Evolutionary conservation across 129 eudicot species (phyloP).

Genomic region (Dittrichia graveolens): DNA sequence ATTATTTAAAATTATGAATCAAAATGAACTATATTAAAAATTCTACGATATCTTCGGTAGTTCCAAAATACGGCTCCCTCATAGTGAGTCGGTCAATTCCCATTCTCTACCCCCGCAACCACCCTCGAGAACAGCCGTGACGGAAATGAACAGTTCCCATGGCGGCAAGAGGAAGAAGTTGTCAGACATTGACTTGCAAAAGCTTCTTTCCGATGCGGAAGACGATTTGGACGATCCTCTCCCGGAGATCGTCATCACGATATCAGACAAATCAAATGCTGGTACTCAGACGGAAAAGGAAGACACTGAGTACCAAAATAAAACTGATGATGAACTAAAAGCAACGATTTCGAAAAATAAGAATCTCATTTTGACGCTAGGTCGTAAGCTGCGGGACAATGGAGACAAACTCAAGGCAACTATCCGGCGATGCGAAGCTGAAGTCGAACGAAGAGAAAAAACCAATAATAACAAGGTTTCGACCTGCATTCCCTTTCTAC

Average conservation of each 20-base stretch:
- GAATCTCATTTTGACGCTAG: neutral
- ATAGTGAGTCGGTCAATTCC: too few relatives aligned
- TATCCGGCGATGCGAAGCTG: conserved; percentile 34
- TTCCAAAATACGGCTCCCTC: too few relatives aligned
- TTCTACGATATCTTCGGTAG: too few relatives aligned
- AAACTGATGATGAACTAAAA: conserved; percentile 29
- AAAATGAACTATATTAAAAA: too few relatives aligned
- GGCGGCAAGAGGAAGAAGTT: conserved; percentile 13
- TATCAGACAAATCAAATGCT: conserved; percentile 25
- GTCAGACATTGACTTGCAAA: conserved; percentile 28
- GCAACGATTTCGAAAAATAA: neutral
- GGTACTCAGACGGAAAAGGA: neutral
- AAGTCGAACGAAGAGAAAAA: conserved; percentile 30
- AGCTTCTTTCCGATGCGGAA: conserved; percentile 25
- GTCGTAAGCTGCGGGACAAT: conserved; percentile 35
- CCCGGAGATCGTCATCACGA: conserved; percentile 34
- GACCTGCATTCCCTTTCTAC: neutral
- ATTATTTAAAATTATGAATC: too few relatives aligned
- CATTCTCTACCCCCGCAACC: too few relatives aligned
- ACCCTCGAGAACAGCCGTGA: neutral
- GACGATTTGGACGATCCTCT: conserved; percentile 48
- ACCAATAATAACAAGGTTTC: conserved; percentile 35
- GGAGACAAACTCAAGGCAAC: conserved; percentile 48
- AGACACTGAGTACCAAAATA: neutral
- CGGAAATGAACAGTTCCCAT: neutral